These are phyloP conservation scores for Epichloe scottii DNA, from an alignment of 2,329 filamentous ascomycete species.

Conservation along the genomic window DNA sequence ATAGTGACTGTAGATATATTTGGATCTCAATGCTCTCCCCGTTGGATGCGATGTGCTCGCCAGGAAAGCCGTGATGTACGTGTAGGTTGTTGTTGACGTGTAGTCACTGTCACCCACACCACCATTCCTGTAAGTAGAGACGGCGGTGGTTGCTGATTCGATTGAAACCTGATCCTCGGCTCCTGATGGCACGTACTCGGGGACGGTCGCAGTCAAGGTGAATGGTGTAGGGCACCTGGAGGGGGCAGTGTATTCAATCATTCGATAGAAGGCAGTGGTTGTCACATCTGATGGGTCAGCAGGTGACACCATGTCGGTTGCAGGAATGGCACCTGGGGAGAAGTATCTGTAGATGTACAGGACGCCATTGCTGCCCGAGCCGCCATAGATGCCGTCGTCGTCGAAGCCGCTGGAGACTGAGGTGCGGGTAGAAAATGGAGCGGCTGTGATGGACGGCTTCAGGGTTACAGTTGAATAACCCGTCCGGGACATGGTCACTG, in stretches of 20 bases:
- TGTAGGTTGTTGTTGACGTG: constrained; percentile 1
- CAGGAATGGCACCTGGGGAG: neutral
- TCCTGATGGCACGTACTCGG: constrained; percentile 7
- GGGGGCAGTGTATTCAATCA: constrained; percentile 15
- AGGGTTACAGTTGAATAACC: no score
- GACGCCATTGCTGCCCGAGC: no score
- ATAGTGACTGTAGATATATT: constrained; percentile 11
- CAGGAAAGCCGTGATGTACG: constrained; percentile 9
- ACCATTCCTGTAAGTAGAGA: neutral
- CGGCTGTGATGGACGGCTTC: no score
- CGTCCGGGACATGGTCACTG: no score
- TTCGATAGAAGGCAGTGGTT: constrained; percentile 9
- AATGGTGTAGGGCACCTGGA: constrained; percentile 17
- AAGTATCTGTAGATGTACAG: neutral
- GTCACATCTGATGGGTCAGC: neutral
- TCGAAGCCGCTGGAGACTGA: no score
- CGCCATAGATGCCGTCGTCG: no score
- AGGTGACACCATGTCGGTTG: neutral
- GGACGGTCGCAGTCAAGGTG: constrained; percentile 10
- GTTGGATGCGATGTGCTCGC: constrained; percentile 4
- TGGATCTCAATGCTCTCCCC: neutral
- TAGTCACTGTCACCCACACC: no score
- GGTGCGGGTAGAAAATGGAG: no score
- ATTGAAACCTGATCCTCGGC: constrained; percentile 6
- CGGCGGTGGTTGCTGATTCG: constrained; percentile 1